These are phyloP conservation scores for Solanum peruvianum DNA, from an alignment of 257 asterid genomes.

Conservation along the genomic window DNA sequence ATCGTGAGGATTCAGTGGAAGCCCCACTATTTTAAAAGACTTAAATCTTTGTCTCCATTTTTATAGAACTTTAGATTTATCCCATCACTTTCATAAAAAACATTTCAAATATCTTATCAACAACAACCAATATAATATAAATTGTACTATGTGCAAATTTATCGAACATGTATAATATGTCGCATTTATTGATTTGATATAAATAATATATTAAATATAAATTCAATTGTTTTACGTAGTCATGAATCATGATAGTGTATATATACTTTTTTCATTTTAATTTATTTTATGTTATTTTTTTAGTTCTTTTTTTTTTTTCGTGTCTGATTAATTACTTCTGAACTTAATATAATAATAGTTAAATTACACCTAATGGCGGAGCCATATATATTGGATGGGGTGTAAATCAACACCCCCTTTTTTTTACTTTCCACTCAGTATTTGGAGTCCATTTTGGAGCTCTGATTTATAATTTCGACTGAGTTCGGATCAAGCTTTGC, in stretches of 20 bases:
- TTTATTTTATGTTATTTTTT: too few relatives aligned
- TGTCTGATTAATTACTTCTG: background rate
- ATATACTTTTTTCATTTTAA: background rate
- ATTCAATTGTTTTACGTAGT: background rate
- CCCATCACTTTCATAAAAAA: background rate
- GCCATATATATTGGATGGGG: background rate
- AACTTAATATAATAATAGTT: background rate
- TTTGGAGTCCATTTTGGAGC: too few relatives aligned
- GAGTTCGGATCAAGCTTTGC: too few relatives aligned
- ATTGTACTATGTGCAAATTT: background rate
- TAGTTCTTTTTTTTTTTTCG: background rate
- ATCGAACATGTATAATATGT: background rate
- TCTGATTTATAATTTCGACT: too few relatives aligned
- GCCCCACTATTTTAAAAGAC: background rate
- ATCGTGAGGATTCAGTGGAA: background rate
- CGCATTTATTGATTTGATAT: background rate
- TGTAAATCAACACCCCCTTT: background rate
- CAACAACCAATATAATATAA: background rate
- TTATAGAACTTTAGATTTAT: background rate
- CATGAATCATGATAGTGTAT: background rate
- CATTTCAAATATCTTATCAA: background rate
- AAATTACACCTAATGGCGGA: background rate
- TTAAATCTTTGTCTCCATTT: background rate
- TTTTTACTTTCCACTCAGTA: too few relatives aligned
- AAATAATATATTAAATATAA: background rate